phyloP scores from a whole-genome alignment of 805 yeast genomes.

The Zygoascus tannicola region DNA sequence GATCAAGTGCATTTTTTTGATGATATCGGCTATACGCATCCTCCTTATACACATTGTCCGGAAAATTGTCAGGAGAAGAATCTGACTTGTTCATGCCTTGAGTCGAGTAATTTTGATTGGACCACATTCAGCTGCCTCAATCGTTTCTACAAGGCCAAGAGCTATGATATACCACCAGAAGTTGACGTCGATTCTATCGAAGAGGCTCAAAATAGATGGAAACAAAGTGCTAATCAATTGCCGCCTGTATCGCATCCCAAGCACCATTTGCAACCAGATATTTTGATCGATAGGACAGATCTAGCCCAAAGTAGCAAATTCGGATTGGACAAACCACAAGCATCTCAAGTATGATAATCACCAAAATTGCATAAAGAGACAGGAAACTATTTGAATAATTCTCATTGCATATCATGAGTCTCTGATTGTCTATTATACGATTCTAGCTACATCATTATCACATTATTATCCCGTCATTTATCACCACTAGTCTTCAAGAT shows the following conservation, averaged over 20 bases:
- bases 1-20: conserved; percentile 70
- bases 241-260: neutral
- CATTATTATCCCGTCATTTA: too few species aligned
- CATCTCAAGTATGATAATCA: too few species aligned
- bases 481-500: too few species aligned
- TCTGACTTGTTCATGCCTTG: conserved; percentile 52
- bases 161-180: conserved; percentile 12
- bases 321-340: too few species aligned
- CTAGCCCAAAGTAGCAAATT: too few species aligned
- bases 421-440: too few species aligned
- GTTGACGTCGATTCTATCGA: conserved; percentile 18
- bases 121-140: conserved; percentile 29
- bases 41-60: conserved; percentile 74
- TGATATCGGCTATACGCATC: conserved; percentile 79
- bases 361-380: too few species aligned
- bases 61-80: conserved; percentile 30
- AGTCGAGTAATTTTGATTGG: conserved; percentile 29
- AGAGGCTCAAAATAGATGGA: conserved; percentile 17
- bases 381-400: too few species aligned
- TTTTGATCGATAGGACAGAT: too few species aligned
- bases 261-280: neutral
- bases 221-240: neutral
- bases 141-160: conserved; percentile 26
- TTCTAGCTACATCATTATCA: too few species aligned
- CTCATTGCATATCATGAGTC: too few species aligned